Conservation (phyloP, 202 grass and related monocot genomes). For the Brachypodium distachyon region DNA sequence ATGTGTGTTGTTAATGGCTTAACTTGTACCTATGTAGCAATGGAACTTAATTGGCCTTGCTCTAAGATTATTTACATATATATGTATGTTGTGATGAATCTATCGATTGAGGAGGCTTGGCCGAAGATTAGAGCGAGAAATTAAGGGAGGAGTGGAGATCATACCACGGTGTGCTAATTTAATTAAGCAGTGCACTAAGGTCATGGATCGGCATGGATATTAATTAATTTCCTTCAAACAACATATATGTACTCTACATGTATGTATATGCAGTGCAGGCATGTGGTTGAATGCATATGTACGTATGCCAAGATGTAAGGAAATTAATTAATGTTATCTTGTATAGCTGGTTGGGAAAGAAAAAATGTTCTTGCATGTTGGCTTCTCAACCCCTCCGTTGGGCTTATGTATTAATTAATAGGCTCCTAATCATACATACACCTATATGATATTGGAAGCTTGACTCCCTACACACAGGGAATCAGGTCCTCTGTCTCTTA, state of each 20-base stretch:
- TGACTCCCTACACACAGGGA: slow-evolving; percentile 22
- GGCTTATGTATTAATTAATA: background rate
- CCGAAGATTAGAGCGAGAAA: background rate
- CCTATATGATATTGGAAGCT: background rate
- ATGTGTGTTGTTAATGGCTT: too few relatives aligned
- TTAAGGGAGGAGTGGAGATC: background rate
- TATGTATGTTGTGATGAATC: background rate
- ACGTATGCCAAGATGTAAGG: background rate
- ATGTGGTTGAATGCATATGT: background rate
- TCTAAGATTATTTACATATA: background rate
- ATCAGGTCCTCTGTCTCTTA: background rate
- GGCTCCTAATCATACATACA: background rate
- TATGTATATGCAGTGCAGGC: background rate
- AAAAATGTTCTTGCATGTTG: background rate
- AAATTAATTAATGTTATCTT: background rate
- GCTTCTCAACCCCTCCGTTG: background rate
- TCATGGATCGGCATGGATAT: background rate
- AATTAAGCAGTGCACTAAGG: background rate
- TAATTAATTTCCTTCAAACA: background rate
- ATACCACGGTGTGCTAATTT: background rate
- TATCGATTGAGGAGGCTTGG: too few relatives aligned
- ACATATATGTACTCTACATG: too few relatives aligned
- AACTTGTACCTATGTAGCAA: too few relatives aligned
- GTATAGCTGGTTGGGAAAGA: background rate
- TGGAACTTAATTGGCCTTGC: too few relatives aligned